Conservation (phyloP, 306 rosid species). For the Malus fusca region DNA sequence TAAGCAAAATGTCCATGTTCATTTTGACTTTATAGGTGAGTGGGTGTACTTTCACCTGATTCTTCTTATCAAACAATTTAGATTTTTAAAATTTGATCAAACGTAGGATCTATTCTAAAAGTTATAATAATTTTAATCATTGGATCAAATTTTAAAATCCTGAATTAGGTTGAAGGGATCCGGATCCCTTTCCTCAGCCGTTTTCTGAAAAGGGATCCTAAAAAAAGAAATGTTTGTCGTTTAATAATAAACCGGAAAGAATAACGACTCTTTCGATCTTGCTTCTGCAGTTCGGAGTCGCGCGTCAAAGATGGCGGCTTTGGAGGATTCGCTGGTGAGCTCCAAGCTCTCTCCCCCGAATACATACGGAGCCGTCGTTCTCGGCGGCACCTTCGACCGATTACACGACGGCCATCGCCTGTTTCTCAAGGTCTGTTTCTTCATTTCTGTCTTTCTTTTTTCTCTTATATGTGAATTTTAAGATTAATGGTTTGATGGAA, state of each 20-base stretch:
- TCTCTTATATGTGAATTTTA: not conserved
- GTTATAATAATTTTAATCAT: accelerated
- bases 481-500: not conserved
- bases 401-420: slow-evolving; percentile 88
- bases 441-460: not conserved
- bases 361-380: slow-evolving; percentile 67
- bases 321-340: slow-evolving; percentile 36
- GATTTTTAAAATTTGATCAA: accelerated
- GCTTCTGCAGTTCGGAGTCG: not conserved
- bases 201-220: no score
- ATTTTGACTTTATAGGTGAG: no score
- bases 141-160: no score
- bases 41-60: no score
- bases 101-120: accelerated
- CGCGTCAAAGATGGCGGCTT: slow-evolving; percentile 33
- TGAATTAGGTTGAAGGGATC: no score
- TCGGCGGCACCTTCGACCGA: slow-evolving; percentile 92
- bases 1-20: not conserved
- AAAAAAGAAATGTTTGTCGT: no score
- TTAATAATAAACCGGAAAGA: no score
- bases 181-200: not conserved
- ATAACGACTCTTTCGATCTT: not conserved
- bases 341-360: slow-evolving; percentile 59
- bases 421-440: slow-evolving; percentile 61
- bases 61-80: accelerated